Evolutionary conservation across 1,284 basidiomycete species (phyloP).

Genomic region (Schizophyllum commune): DNA sequence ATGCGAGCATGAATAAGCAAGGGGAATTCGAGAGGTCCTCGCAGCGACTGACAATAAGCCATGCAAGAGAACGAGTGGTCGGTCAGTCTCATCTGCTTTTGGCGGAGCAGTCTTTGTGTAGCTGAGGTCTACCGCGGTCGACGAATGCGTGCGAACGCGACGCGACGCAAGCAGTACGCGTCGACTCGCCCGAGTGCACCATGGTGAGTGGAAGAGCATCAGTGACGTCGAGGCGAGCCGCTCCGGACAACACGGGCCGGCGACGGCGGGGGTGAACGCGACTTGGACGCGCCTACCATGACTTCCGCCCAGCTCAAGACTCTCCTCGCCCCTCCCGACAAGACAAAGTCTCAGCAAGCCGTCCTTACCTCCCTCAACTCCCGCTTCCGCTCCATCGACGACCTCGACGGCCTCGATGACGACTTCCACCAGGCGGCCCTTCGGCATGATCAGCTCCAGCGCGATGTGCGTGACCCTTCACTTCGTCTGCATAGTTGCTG

Average conservation of each 20-base stretch:
- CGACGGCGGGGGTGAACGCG: neutral
- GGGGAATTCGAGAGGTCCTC: neutral
- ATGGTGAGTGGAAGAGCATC: neutral
- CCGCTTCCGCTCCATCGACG: slow-evolving; percentile 36
- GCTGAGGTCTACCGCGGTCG: slow-evolving; percentile 5
- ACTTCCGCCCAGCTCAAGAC: slow-evolving; percentile 40
- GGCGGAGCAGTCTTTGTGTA: slow-evolving; percentile 6
- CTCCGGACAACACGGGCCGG: neutral
- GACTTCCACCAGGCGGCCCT: slow-evolving; percentile 29
- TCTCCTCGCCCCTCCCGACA: slow-evolving; percentile 40
- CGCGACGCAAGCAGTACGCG: neutral
- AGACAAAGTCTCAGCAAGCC: slow-evolving; percentile 33
- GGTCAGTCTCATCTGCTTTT: slow-evolving; percentile 11
- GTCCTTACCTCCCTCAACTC: slow-evolving; percentile 35
- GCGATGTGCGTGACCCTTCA: slow-evolving; percentile 18
- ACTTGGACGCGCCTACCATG: slow-evolving; percentile 27
- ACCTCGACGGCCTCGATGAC: slow-evolving; percentile 38
- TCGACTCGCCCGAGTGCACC: neutral
- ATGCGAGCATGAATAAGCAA: neutral
- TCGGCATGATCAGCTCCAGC: slow-evolving; percentile 36
- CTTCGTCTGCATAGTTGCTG: slow-evolving; percentile 15
- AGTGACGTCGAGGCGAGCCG: neutral
- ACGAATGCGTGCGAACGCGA: neutral
- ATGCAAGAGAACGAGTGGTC: slow-evolving; percentile 54
- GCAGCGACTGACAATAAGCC: slow-evolving; percentile 44